Conservation (phyloP, 1,284 basidiomycete species). For the Rhodotorula sp. region DNA sequence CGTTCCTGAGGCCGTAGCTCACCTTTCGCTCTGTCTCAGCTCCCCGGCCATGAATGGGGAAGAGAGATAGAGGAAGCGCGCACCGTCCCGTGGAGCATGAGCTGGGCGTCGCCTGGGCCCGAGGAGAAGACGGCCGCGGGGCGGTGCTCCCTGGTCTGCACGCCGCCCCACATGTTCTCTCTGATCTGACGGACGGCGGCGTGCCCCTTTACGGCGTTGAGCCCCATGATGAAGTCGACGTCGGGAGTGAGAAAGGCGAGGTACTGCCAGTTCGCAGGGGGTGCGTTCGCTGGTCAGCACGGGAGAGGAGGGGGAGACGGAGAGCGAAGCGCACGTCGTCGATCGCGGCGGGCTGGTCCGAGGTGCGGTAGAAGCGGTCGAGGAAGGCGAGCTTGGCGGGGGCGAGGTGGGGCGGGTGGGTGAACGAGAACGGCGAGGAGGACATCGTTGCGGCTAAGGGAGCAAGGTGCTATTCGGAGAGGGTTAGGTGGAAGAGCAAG, state of each 20-base stretch:
- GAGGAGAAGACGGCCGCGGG: not conserved
- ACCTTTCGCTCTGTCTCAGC: constrained; percentile 14
- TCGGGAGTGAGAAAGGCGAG: constrained; percentile 14
- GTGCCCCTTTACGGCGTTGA: constrained; percentile 17
- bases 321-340: not conserved
- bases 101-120: constrained; percentile 2
- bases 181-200: constrained; percentile 32
- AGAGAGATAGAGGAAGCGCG: not conserved
- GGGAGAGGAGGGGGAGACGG: not conserved
- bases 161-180: constrained; percentile 33
- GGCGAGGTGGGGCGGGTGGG: constrained; percentile 2
- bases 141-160: constrained; percentile 18
- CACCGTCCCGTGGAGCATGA: constrained; percentile 37
- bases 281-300: not conserved
- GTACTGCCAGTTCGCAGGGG: not conserved
- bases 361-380: not conserved
- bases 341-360: not conserved
- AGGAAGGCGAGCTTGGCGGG: not conserved
- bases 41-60: not conserved
- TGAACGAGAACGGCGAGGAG: not conserved
- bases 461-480: no score
- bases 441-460: not conserved
- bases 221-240: constrained; percentile 35
- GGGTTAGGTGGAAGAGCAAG: not conserved
- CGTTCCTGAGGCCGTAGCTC: constrained; percentile 35